Base-by-base conservation (phyloP, 2,329 filamentous ascomycete species). In the Colletotrichum simmondsii region DNA sequence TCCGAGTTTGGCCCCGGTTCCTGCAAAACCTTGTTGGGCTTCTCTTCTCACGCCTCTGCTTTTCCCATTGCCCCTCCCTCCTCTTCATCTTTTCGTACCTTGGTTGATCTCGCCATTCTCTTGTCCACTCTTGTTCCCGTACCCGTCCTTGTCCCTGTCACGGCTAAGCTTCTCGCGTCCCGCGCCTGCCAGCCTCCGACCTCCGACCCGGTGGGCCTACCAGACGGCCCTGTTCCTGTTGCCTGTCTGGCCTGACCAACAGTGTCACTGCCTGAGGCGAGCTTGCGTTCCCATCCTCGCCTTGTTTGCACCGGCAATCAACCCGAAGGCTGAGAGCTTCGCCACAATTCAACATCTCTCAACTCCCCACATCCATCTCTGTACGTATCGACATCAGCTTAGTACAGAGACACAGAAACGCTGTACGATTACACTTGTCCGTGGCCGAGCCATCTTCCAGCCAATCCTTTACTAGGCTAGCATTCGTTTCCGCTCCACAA, bases 381-480 rank as follows among this genome's bases (percentile, higher is more conserved):
- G 71, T 71, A 58, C 28, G 71, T 71, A 58, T 28, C 56, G 60
- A 53, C 37, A 42, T 28, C 37, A n/a, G 42, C 42, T 11, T 8
- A 19, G 19, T 22, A 49, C 42, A 49, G 19, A 49, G 42, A 8
- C 11, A 49, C 42, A 22, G 42, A 49, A n/a, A 49, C 42, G 16
- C 42, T 49, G 42, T 22, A 49, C 37, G 46, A 37, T 22, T 37
- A 24, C 49, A n/a, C 24, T 35, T 71, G 71, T 59, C 24, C 60
- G 49, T 32, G 57, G 61, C 56, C 71, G 66, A 71, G 49, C 56
- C 67, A 70, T 65, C 46, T 37, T 65, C 59, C 67, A 52, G 65
- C 52, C 56, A 24, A 57, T 71, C 35, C 35, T 65, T 57, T 56
- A 49, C 53, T 70, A 16, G 46, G 49, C 53, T n/a, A 60, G 53